Conservation (phyloP, 1,139 yeast species). For the Taiozyma sp. region DNA sequence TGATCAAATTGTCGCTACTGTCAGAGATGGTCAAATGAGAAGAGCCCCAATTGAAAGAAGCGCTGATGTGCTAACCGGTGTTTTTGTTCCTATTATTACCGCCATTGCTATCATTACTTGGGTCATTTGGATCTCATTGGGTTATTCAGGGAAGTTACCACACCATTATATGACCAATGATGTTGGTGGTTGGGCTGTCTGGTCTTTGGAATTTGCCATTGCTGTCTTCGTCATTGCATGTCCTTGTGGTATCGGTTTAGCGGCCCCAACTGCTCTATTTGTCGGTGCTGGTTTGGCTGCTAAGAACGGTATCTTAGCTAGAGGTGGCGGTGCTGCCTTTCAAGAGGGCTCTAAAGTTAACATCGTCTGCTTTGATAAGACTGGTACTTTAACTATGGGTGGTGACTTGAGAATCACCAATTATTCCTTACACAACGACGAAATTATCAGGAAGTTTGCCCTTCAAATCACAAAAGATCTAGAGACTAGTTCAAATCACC, state of each 20-base stretch:
- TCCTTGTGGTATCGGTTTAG: slow-evolving; percentile 89
- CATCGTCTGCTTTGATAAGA: slow-evolving; percentile 72
- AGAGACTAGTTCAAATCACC: slow-evolving; percentile 67
- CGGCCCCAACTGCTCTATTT: slow-evolving; percentile 90
- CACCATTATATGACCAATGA: slow-evolving; percentile 52
- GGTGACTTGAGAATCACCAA: slow-evolving; percentile 59
- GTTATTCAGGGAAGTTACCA: slow-evolving; percentile 53
- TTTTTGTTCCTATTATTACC: slow-evolving; percentile 69
- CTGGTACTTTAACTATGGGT: slow-evolving; percentile 69
- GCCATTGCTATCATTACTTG: slow-evolving; percentile 58
- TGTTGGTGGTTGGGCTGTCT: slow-evolving; percentile 71
- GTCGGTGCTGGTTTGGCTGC: slow-evolving; percentile 91
- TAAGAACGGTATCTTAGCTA: slow-evolving; percentile 66
- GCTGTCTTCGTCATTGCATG: slow-evolving; percentile 87
- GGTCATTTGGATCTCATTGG: slow-evolving; percentile 63
- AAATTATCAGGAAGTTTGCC: slow-evolving; percentile 26
- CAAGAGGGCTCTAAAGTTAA: slow-evolving; percentile 67
- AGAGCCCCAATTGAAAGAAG: slow-evolving; percentile 73
- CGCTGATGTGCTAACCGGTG: slow-evolving; percentile 68
- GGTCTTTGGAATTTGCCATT: slow-evolving; percentile 75
- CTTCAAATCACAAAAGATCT: slow-evolving; percentile 54
- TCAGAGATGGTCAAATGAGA: slow-evolving; percentile 67
- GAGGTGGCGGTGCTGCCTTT: slow-evolving; percentile 81
- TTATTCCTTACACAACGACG: slow-evolving; percentile 28
- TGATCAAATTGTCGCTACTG: slow-evolving; percentile 67